These are phyloP conservation scores for Russula abietina DNA, from an alignment of 768 basidiomycete genomes.

Conservation along the genomic window DNA sequence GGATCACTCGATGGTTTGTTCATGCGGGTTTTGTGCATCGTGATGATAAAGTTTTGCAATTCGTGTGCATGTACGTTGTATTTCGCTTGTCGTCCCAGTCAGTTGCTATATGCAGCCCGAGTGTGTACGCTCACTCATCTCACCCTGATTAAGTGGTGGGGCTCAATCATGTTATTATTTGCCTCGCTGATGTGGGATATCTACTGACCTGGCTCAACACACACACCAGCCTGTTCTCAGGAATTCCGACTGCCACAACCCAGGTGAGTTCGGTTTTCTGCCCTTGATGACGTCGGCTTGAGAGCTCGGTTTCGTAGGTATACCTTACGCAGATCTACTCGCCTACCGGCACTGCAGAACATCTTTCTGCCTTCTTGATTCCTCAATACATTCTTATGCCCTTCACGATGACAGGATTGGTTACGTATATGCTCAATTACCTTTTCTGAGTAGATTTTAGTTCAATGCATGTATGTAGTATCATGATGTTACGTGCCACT, in stretches of 20 bases:
- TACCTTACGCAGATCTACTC: conserved; percentile 62
- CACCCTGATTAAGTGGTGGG: too few species aligned
- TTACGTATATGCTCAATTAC: conserved; percentile 21
- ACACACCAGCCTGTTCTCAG: conserved; percentile 29
- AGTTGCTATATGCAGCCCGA: too few species aligned
- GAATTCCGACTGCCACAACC: conserved; percentile 22
- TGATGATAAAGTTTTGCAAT: conserved; percentile 54
- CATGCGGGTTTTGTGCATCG: conserved; percentile 40
- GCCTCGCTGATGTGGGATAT: too few species aligned
- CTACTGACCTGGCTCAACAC: conserved; percentile 39
- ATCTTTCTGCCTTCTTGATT: conserved; percentile 56
- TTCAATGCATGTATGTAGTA: too few species aligned
- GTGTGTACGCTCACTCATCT: too few species aligned
- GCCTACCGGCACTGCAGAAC: conserved; percentile 56
- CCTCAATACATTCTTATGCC: conserved; percentile 35
- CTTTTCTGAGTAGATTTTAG: conserved; percentile 18
- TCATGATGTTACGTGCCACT: too few species aligned
- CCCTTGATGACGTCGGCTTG: not conserved
- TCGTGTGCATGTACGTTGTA: conserved; percentile 59
- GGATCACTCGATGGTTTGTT: conserved; percentile 46
- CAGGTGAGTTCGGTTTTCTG: conserved; percentile 7
- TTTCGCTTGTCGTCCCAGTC: conserved; percentile 35
- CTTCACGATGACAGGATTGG: conserved; percentile 22
- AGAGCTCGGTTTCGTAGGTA: conserved; percentile 35
- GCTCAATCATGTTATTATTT: too few species aligned